A percentile compares a stretch with the other conserved stretches of the same genome.
phyloP scores from a whole-genome alignment of 78 protist genomes.

The Thecamonas trahens region DNA sequence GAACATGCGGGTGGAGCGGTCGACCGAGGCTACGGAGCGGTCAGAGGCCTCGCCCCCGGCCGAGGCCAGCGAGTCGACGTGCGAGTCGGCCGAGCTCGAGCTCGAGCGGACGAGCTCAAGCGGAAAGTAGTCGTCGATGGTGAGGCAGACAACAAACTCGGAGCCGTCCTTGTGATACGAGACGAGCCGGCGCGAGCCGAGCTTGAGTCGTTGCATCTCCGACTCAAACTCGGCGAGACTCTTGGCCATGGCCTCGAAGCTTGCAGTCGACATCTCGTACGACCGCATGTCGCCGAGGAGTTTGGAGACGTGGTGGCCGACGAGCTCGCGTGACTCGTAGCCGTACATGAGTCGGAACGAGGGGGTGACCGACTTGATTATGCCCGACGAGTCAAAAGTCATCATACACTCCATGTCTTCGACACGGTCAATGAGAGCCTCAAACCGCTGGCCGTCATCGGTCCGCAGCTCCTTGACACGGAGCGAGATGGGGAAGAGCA shows the following conservation, averaged over 20 bases:
- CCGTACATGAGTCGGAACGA: not conserved
- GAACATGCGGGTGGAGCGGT: too few species aligned
- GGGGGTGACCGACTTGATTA: not conserved
- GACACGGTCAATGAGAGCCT: not conserved
- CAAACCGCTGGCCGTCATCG: not conserved
- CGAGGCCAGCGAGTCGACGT: too few species aligned
- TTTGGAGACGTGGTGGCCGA: too few species aligned
- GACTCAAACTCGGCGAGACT: too few species aligned
- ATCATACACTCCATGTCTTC: not conserved
- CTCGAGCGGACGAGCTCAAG: too few species aligned
- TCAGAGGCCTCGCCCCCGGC: too few species aligned
- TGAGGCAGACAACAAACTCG: not conserved
- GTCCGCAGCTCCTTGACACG: not conserved
- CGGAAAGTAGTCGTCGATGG: too few species aligned
- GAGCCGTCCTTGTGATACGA: not conserved
- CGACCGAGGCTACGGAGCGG: too few species aligned
- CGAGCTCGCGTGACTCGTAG: not conserved
- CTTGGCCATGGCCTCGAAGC: too few species aligned
- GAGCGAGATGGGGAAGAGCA: not conserved
- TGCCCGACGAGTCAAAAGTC: not conserved
- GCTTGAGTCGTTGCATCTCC: not conserved
- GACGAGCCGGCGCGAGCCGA: not conserved
- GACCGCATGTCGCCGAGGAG: too few species aligned
- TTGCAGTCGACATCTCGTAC: too few species aligned
- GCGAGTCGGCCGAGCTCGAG: too few species aligned